These are phyloP conservation scores for Diaporthe amygdali DNA, from an alignment of 2,329 filamentous ascomycete species.

Conservation along the genomic window DNA sequence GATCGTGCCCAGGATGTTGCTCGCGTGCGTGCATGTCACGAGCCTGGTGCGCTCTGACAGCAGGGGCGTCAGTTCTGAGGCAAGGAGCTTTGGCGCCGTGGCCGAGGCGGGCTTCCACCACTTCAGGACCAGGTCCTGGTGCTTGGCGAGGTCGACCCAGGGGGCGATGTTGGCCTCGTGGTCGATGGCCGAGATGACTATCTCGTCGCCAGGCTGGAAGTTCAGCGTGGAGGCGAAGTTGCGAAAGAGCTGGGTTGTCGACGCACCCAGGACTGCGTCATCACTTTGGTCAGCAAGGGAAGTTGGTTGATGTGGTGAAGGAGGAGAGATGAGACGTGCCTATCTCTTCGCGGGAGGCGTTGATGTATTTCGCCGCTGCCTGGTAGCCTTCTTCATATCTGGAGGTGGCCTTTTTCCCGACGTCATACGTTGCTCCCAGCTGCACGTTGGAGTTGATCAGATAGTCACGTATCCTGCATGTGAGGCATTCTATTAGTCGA, in stretches of 20 bases:
- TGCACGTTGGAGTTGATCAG: conserved; percentile 75
- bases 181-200: conserved; percentile 74
- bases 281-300: not conserved
- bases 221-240: conserved; percentile 66
- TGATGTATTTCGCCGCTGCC: conserved; percentile 74
- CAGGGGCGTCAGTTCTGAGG: conserved; percentile 61
- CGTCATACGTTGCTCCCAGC: conserved; percentile 72
- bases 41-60: conserved; percentile 70
- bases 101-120: conserved; percentile 67
- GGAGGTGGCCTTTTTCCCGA: conserved; percentile 63
- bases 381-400: conserved; percentile 65
- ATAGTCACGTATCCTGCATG: conserved; percentile 65
- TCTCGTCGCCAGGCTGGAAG: conserved; percentile 64
- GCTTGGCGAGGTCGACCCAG: conserved; percentile 72
- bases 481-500: not conserved
- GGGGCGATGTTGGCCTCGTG: conserved; percentile 80
- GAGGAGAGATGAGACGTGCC: conserved; percentile 45
- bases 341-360: conserved; percentile 69
- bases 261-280: conserved; percentile 67
- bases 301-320: not conserved
- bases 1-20: conserved; percentile 76
- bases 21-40: conserved; percentile 75
- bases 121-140: conserved; percentile 65
- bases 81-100: conserved; percentile 63
- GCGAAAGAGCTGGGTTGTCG: conserved; percentile 77